Evolutionary conservation across 2,329 filamentous ascomycete species (phyloP).

Genomic region (Fusarium sp.): DNA sequence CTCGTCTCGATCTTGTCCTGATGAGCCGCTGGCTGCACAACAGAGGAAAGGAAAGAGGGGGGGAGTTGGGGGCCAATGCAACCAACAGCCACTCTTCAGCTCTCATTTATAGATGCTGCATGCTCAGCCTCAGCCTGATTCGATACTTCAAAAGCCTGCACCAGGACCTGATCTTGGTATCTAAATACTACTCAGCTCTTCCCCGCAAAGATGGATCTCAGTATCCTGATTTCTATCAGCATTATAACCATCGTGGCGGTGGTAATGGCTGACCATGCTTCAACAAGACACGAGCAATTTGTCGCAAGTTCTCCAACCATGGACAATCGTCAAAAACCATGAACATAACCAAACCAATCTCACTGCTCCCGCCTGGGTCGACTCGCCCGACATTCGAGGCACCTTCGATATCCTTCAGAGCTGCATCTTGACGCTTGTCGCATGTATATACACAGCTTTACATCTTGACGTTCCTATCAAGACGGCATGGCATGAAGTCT

Average conservation of each 20-base stretch:
- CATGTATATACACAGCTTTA: constrained; percentile 53
- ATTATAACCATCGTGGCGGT: too few relatives aligned
- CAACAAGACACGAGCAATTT: neutral
- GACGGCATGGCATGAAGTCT: constrained; percentile 5
- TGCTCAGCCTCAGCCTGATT: constrained; percentile 11
- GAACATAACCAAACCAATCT: neutral
- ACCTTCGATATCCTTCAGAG: constrained; percentile 48
- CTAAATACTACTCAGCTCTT: neutral
- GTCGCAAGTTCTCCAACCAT: neutral
- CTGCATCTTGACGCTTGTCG: constrained; percentile 50
- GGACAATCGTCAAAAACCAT: neutral
- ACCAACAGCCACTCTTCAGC: neutral
- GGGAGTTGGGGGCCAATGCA: neutral
- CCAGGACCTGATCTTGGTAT: neutral
- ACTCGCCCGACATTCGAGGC: constrained; percentile 1
- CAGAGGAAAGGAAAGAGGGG: neutral
- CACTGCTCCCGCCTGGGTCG: neutral
- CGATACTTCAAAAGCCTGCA: neutral
- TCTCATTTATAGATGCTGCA: neutral
- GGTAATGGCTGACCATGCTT: neutral
- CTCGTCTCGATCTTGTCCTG: neutral
- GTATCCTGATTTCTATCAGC: neutral
- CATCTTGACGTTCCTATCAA: constrained; percentile 52
- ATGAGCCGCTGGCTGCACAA: neutral
- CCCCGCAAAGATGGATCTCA: neutral